phyloP scores from a whole-genome alignment of 2,329 filamentous ascomycete genomes.

The Lachnellula subtilissima region DNA sequence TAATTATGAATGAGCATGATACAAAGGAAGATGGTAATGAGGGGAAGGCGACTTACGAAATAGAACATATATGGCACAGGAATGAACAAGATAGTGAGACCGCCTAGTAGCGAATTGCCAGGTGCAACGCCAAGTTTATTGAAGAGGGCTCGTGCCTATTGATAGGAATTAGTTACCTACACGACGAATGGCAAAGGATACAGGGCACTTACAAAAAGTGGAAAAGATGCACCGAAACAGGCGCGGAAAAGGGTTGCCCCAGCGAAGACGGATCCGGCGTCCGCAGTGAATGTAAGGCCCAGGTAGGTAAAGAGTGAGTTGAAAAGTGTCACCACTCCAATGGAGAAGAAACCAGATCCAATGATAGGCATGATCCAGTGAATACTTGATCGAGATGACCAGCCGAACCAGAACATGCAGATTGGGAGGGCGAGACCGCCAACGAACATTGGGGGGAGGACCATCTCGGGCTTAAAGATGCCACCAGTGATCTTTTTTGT shows the following conservation, averaged over 20 bases:
- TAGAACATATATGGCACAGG: not conserved
- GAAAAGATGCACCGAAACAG: constrained; percentile 34
- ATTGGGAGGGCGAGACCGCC: constrained; percentile 47
- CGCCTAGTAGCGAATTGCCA: not conserved
- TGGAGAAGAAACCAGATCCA: constrained; percentile 43
- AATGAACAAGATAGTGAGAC: not conserved
- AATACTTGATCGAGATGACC: constrained; percentile 44
- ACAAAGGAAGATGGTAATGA: too few relatives aligned
- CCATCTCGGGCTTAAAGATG: constrained; percentile 43
- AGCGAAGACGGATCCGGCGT: constrained; percentile 53
- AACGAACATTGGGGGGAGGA: constrained; percentile 49
- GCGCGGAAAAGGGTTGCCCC: constrained; percentile 54
- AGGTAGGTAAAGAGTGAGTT: constrained; percentile 55
- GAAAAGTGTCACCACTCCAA: constrained; percentile 40
- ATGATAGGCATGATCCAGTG: constrained; percentile 52
- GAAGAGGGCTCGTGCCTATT: not conserved
- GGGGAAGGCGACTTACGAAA: too few relatives aligned
- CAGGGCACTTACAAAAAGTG: constrained; percentile 5
- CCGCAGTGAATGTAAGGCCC: constrained; percentile 46
- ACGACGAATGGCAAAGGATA: not conserved
- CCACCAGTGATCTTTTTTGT: constrained; percentile 41
- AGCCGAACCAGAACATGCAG: constrained; percentile 54
- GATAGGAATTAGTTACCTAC: not conserved
- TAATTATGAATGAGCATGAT: too few relatives aligned
- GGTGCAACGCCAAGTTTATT: not conserved